Evolutionary conservation across 345 rosid genomes (phyloP), one percentile per base, ranked within the genome.

Genomic region (Camelina neglecta): DNA sequence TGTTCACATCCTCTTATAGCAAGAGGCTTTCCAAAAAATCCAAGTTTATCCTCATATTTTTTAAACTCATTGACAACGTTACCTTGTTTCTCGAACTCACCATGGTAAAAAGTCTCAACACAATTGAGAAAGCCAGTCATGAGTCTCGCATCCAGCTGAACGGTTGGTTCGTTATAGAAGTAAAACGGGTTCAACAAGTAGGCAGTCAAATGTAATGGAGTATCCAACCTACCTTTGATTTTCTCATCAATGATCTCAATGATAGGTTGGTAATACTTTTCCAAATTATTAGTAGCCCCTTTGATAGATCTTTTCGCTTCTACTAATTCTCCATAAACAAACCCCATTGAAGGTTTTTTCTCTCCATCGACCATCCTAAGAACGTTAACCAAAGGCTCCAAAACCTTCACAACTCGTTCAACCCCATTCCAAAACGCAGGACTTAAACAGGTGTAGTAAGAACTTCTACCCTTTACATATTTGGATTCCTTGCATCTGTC

Each of bases 171-270:
- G 5, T 62, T 62, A 6, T 41, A 73, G 41, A 72, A 50, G 15
- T 62, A 62, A 1, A 62, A 39, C 5, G 7, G 7, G 1, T 72
- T 62, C 33, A 39, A 31, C 11, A 72, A 0, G 7, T 51, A 72
- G 1, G 62, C 11, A 0, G 4, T n/a, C 15, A 62, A 0, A 44
- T 62, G 53, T 18, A 72, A 41, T 11, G 44, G 53, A 50, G 53
- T 62, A 72, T 51, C 61, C 11, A 72, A 51, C 31, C 55, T 63
- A 10, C 51, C 53, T 62, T 62, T 62, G 10, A 16, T 51, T 62
- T 72, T 61, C 18, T 72, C 69, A 62, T 72, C 62, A 39, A 62
- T 71, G 20, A 72, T 72, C 2, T 62, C 33, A 0, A 61, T 62
- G 3, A 48, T 72, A 26, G 69, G 60, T 18, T 62, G 5, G 42